Percentiles rank a stretch among this genome's conserved stretches.
Conservation (phyloP, 2,329 filamentous ascomycete genomes). For the Juglanconis oblonga region DNA sequence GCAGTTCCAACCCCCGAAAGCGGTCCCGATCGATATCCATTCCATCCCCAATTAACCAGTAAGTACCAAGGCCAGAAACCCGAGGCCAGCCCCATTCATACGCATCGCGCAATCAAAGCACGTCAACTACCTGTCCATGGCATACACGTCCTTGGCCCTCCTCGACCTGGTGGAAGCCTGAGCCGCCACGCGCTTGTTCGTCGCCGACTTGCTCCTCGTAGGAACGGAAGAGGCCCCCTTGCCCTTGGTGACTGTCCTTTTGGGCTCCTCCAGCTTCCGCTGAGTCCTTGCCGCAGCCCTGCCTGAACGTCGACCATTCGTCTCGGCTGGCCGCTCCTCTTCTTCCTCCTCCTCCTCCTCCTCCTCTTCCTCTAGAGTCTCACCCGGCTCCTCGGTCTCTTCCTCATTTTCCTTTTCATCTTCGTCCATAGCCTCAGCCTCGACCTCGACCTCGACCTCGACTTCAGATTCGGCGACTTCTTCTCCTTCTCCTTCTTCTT, state of each 20-base stretch:
- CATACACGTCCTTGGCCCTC: slow-evolving; percentile 16
- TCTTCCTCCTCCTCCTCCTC: slow-evolving; percentile 9
- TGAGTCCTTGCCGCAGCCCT: slow-evolving; percentile 14
- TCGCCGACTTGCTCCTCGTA: slow-evolving; percentile 3
- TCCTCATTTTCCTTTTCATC: slow-evolving; percentile 9
- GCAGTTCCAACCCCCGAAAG: not conserved
- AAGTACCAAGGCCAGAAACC: not conserved
- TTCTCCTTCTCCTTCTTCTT: slow-evolving; percentile 2
- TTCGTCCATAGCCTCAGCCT: not conserved
- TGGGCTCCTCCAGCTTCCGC: slow-evolving; percentile 10
- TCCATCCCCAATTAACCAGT: slow-evolving; percentile 1
- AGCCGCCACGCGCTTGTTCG: not conserved
- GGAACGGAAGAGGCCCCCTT: slow-evolving; percentile 11
- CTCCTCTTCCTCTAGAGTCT: not conserved
- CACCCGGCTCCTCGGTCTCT: slow-evolving; percentile 3
- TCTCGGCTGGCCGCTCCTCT: not conserved
- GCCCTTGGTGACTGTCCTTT: slow-evolving; percentile 14
- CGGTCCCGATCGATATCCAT: not conserved
- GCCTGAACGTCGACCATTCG: slow-evolving; percentile 20
- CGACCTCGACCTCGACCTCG: not conserved
- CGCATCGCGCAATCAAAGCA: not conserved
- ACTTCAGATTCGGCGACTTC: not conserved
- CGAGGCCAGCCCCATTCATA: not conserved
- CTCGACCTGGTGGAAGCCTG: slow-evolving; percentile 7
- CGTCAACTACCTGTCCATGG: not conserved